Conservation (phyloP, 129 eudicot genomes). For the Sambucus nigra region DNA sequence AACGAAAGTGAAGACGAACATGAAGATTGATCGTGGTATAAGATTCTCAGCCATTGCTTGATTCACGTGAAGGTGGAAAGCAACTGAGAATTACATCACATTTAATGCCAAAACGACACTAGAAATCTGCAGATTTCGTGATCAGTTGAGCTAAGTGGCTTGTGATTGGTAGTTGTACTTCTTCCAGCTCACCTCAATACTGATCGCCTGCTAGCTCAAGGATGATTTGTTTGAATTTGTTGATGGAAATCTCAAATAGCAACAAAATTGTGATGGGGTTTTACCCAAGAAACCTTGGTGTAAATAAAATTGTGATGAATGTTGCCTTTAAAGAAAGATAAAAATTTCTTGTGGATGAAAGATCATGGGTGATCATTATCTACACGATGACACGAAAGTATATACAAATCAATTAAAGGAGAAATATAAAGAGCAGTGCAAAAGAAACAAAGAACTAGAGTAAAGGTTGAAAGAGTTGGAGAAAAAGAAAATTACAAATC, state of each 20-base stretch:
- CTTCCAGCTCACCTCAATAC: not conserved
- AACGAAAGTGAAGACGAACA: constrained; percentile 43
- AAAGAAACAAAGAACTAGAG: too few relatives aligned
- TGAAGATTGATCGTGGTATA: constrained; percentile 36
- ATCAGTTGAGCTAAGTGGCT: constrained; percentile 3
- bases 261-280: not conserved
- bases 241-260: not conserved
- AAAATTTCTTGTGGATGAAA: too few relatives aligned
- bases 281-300: too few relatives aligned
- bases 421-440: too few relatives aligned
- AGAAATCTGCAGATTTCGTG: not conserved
- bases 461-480: too few relatives aligned
- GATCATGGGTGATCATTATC: too few relatives aligned
- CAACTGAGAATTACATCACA: not conserved
- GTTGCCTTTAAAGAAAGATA: too few relatives aligned
- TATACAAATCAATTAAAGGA: too few relatives aligned
- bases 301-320: too few relatives aligned
- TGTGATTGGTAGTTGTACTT: not conserved
- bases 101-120: not conserved
- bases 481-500: too few relatives aligned
- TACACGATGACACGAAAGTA: too few relatives aligned
- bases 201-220: not conserved
- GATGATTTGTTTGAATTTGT: not conserved
- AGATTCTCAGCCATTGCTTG: not conserved
- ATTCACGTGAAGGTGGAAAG: constrained; percentile 5